Percentiles rank a stretch among this genome's conserved stretches.
Evolutionary conservation across 2,329 filamentous ascomycete genomes (phyloP).

Genomic region (Trichoderma sp.): DNA sequence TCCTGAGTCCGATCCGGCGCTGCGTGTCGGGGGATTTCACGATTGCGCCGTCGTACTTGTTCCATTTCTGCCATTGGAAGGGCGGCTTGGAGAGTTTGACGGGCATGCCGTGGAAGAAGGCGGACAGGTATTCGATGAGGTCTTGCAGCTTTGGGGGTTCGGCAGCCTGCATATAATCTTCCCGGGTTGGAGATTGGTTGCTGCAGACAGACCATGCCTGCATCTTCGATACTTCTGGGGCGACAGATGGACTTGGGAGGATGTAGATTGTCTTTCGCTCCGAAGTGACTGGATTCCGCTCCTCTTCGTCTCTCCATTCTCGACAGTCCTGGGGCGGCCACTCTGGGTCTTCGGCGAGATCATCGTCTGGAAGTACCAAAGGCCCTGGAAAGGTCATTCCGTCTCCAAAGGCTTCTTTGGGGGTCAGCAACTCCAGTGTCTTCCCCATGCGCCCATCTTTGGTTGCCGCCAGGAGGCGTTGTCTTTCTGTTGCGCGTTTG

Average conservation of each 20-base stretch:
- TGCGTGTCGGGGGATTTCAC: constrained; percentile 4
- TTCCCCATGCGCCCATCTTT: constrained; percentile 34
- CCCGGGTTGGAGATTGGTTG: constrained; percentile 18
- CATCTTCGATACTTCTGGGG: constrained; percentile 43
- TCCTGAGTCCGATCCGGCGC: constrained; percentile 50
- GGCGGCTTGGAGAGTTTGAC: constrained; percentile 48
- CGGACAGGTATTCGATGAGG: constrained; percentile 43
- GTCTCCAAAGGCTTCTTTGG: constrained; percentile 31
- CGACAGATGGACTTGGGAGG: constrained; percentile 48
- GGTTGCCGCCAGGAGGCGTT: constrained; percentile 38
- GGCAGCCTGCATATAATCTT: constrained; percentile 32
- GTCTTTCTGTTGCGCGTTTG: constrained; percentile 34
- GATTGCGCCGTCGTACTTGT: constrained; percentile 29
- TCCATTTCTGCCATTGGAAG: constrained; percentile 55
- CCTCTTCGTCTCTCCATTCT: constrained; percentile 50
- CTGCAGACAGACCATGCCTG: constrained; percentile 43
- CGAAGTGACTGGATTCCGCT: constrained; percentile 53
- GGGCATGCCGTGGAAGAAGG: constrained; percentile 57
- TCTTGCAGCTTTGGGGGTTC: constrained; percentile 37
- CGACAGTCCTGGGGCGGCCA: constrained; percentile 55
- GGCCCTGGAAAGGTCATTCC: constrained; percentile 56
- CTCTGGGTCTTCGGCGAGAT: constrained; percentile 56
- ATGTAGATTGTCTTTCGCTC: constrained; percentile 58
- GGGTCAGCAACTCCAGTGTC: constrained; percentile 4
- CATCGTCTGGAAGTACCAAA: constrained; percentile 61